These are phyloP conservation scores for Sugiyamaella xylanicola DNA, from an alignment of 1,139 yeast species.

Conservation along the genomic window DNA sequence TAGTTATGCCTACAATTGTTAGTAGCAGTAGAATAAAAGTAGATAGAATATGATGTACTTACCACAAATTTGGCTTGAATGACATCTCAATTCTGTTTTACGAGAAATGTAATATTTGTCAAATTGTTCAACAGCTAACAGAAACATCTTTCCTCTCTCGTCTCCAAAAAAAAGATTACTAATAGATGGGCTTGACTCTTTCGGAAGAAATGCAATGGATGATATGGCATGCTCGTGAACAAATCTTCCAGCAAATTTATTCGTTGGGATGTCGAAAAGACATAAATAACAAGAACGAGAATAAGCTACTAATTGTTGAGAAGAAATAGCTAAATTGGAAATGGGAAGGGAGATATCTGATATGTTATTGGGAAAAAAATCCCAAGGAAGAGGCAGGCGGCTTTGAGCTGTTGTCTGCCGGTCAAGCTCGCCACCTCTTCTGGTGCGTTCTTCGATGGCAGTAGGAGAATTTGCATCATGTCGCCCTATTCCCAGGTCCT, in stretches of 20 bases:
- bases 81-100: conserved; percentile 1
- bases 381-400: not conserved
- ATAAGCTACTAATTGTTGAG: conserved; percentile 3
- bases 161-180: conserved; percentile 10
- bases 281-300: not conserved
- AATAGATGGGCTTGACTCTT: not conserved
- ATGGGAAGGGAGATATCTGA: not conserved
- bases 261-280: not conserved
- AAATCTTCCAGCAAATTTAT: not conserved
- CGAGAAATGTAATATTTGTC: not conserved
- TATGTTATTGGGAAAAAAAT: not conserved
- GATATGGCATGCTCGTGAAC: conserved; percentile 9
- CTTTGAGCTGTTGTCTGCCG: not conserved
- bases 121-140: not conserved
- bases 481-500: not conserved
- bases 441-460: no score
- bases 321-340: conserved; percentile 13
- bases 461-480: no score
- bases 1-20: conserved; percentile 45
- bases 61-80: conserved; percentile 21
- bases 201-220: conserved; percentile 7
- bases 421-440: not conserved
- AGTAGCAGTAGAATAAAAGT: not conserved
- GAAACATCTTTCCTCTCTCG: conserved; percentile 7
- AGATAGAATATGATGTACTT: conserved; percentile 3